Evolutionary conservation across 1,284 basidiomycete genomes (phyloP), one percentile per base, ranked within the genome.

Genomic region (Boletus mariae): DNA sequence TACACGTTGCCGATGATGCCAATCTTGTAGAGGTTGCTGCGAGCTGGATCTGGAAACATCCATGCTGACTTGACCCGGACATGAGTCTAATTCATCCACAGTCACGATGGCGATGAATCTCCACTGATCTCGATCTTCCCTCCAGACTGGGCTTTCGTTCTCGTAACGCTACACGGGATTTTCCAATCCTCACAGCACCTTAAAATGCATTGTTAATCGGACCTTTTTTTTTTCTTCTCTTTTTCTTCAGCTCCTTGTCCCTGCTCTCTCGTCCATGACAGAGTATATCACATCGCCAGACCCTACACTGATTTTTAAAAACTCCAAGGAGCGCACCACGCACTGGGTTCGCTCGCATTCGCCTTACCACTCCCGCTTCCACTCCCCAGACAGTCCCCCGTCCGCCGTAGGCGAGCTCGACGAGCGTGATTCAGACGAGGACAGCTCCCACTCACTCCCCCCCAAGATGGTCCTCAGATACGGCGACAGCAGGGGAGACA

Each of bases 391-490:
- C 43, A 69, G 72, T 23, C 77, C 84, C 3, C 84, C 84, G 3
- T 78, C 82, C 23, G 71, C 76, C 45, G 60, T 69, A 53, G 71
- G 60, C 48, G 78, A 78, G 45, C 73, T 76, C 25, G 73, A 72
- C 13, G 73, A 74, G 59, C 72, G 59, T 56, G 71, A 76, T 12
- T 86, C 84, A 20, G 85, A 86, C 56, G 77, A 74, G 0, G 82
- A 76, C 59, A 87, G 84, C 66, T 73, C 76, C n/a, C 76, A 78
- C 61, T 88, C 85, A 0, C 58, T 82, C 7, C 86, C 86, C 3
- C 87, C 86, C 5, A 82, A 79, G 59, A 87, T 89, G 83, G 70
- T 87, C 55, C 70, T 89, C 57, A 78, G 79, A 53, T 88, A 82
- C 62, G 73, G 72, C n/a, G 80, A 85, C 62, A 85, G 85, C 5